phyloP scores from a whole-genome alignment of 176 grass and related monocot genomes.

The Poa annua region DNA sequence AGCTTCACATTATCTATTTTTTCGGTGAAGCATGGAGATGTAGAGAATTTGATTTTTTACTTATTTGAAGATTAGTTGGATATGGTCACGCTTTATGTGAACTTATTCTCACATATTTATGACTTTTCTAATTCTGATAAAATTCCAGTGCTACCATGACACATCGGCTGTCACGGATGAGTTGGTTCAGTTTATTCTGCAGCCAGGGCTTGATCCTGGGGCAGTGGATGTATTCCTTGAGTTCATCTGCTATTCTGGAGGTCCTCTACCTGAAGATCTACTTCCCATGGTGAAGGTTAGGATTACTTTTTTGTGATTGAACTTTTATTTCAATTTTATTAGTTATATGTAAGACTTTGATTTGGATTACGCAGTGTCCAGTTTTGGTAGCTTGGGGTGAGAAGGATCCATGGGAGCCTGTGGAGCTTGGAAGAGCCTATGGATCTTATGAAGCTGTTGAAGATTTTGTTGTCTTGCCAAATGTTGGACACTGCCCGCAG shows the following conservation, averaged over 20 bases:
- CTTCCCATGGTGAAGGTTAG: slow-evolving; percentile 78
- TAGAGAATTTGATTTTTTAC: slow-evolving; percentile 10
- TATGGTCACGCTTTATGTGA: not conserved
- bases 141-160: slow-evolving; percentile 88
- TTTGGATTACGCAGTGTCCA: slow-evolving; percentile 65
- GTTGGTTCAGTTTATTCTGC: slow-evolving; percentile 85
- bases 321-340: not conserved
- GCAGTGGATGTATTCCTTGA: slow-evolving; percentile 95
- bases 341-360: not conserved
- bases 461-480: slow-evolving; percentile 85
- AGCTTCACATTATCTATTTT: not conserved
- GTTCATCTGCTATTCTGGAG: slow-evolving; percentile 96
- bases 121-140: slow-evolving; percentile 22
- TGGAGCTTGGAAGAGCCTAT: slow-evolving; percentile 88
- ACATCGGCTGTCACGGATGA: slow-evolving; percentile 84
- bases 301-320: not conserved
- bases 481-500: slow-evolving; percentile 97
- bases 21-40: slow-evolving; percentile 2
- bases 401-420: slow-evolving; percentile 94
- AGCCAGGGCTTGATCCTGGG: slow-evolving; percentile 85
- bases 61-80: slow-evolving; percentile 24
- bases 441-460: slow-evolving; percentile 72
- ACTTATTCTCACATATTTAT: not conserved
- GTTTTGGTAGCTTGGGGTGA: slow-evolving; percentile 91
- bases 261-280: slow-evolving; percentile 95